These are phyloP conservation scores for Geotrichum citri-aurantii DNA, from an alignment of 1,139 yeast species.

Conservation along the genomic window DNA sequence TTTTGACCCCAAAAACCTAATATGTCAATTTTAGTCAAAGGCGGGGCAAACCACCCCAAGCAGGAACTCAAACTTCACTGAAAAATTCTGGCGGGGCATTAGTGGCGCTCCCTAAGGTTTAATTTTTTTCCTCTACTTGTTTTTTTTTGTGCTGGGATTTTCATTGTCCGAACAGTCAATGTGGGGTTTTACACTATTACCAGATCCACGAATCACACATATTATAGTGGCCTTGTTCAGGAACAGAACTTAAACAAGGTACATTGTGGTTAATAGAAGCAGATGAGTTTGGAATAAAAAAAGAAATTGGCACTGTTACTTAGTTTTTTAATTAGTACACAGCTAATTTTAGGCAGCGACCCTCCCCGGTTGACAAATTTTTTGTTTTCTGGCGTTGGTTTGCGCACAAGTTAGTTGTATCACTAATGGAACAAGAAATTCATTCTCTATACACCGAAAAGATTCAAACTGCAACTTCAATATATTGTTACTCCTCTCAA, in stretches of 20 bases:
- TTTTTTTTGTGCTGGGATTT: background rate
- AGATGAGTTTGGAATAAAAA: no score
- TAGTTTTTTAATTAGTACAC: background rate
- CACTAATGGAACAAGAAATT: no score
- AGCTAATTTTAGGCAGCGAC: background rate
- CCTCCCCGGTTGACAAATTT: background rate
- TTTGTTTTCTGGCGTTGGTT: no score
- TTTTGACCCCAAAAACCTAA: background rate
- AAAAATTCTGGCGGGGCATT: no score
- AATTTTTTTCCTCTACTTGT: no score
- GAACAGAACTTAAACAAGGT: background rate
- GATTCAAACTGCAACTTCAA: no score
- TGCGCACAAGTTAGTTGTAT: no score
- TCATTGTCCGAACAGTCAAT: background rate
- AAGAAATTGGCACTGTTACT: background rate
- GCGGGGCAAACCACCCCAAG: no score
- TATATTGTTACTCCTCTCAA: background rate
- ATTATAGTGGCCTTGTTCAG: background rate
- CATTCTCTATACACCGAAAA: no score
- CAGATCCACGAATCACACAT: background rate
- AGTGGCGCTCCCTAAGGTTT: no score
- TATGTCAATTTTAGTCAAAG: no score
- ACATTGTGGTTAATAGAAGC: background rate
- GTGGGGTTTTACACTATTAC: background rate
- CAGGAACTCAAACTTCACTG: background rate